phyloP scores from a whole-genome alignment of 2,329 filamentous ascomycete genomes.

The Fusarium nisikadoi region DNA sequence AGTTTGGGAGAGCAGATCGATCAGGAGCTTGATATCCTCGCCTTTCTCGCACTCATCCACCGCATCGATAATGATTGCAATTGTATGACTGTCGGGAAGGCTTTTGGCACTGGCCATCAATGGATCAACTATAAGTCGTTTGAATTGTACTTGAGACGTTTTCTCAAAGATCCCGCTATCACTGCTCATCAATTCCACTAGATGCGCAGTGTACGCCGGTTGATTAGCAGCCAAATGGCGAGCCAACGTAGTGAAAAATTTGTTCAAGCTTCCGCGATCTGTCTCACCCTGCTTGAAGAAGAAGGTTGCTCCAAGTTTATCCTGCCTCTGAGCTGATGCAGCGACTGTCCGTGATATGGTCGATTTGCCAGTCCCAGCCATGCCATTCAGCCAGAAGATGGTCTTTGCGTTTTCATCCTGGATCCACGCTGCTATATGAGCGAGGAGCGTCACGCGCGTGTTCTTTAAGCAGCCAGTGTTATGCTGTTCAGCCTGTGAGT shows the following conservation, averaged over 20 bases:
- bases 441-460: not conserved
- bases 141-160: not conserved
- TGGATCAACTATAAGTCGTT: not conserved
- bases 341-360: not conserved
- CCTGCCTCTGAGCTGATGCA: fast-evolving
- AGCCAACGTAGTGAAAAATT: not conserved
- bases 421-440: not conserved
- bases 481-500: not conserved
- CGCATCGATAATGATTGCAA: not conserved
- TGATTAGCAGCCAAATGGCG: not conserved
- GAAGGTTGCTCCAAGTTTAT: not conserved
- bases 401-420: not conserved
- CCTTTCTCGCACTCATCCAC: not conserved
- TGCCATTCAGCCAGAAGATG: not conserved
- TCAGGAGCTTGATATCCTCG: not conserved
- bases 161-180: not conserved
- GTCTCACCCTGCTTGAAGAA: not conserved
- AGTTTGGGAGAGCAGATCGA: not conserved
- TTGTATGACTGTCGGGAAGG: too few species aligned
- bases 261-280: not conserved
- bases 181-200: not conserved
- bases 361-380: not conserved
- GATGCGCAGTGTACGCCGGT: not conserved
- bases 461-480: not conserved
- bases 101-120: not conserved